Base-by-base conservation (phyloP, 441 rosid species). In the Monsonia emarginata region DNA sequence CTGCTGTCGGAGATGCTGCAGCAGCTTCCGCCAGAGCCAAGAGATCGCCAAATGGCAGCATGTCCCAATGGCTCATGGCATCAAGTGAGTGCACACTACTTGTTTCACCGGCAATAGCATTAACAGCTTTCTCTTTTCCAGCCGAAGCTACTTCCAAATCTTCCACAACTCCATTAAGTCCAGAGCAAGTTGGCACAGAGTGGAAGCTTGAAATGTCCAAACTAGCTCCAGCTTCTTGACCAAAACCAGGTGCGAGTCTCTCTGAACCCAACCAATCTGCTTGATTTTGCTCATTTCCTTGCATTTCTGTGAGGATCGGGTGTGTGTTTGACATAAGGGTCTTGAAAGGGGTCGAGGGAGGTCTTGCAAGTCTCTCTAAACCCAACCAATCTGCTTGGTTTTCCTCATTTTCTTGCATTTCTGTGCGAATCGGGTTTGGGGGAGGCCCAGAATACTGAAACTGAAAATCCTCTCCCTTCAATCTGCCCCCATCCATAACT, bases 11-110 rank as follows among this genome's bases (percentile, higher is more conserved):
- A n/a, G n/a, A n/a, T n/a, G n/a, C n/a, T n/a, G n/a, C n/a, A n/a
- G n/a, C 86, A 24, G 83, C 82, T 69, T 84, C 76, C 1, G 87
- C 88, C n/a, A 79, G 80, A 48, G 86, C 87, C 74, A 90, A 50
- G 24, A 86, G 89, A 26, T 83, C 79, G 9, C 63, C 56, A 66
- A 77, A 84, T n/a, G 69, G 86, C 68, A 19, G n/a, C n/a, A 82
- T 74, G 34, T 72, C 74, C 57, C 64, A 70, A 40, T 13, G 38
- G 22, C 40, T 65, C 58, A 61, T 27, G 31, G 71, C 70, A 4
- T 52, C 73, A 26, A 71, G 40, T 19, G 74, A 6, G 61, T 69
- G 62, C 56, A 62, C 75, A n/a, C 21, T 54, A 65, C 68, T 50
- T 64, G 74, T 27, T 44, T 67, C 69, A 24, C n/a, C 24, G 24